phyloP scores from a whole-genome alignment of 768 basidiomycete genomes.

The Naganishia vishniacii region DNA sequence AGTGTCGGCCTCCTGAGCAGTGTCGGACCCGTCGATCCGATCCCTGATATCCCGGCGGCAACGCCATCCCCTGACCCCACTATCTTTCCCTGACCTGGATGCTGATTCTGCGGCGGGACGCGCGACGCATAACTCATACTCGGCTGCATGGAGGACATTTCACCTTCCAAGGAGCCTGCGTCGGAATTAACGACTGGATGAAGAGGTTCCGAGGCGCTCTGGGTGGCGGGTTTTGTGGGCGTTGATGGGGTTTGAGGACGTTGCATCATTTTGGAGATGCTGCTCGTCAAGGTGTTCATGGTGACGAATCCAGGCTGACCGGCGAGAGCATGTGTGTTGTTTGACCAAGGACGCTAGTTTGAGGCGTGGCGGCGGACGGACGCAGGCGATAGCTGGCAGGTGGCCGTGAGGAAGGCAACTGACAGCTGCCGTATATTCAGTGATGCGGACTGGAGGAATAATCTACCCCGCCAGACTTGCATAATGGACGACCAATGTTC shows the following conservation, averaged over 20 bases:
- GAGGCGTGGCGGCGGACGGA: too few species aligned
- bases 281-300: constrained; percentile 19
- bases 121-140: constrained; percentile 24
- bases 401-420: too few species aligned
- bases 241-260: constrained; percentile 14
- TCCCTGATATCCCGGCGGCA: neutral
- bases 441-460: too few species aligned
- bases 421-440: too few species aligned
- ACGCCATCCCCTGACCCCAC: neutral
- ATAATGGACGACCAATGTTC: too few species aligned
- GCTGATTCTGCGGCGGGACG: constrained; percentile 5
- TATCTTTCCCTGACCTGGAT: neutral
- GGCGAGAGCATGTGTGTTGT: too few species aligned
- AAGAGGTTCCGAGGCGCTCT: neutral
- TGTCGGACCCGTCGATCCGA: neutral
- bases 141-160: constrained; percentile 1
- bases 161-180: neutral
- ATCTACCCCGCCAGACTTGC: too few species aligned
- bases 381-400: too few species aligned
- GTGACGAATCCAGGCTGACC: neutral
- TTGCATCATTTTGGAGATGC: constrained; percentile 22
- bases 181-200: neutral
- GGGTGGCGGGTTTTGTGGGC: neutral
- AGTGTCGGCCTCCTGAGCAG: constrained; percentile 7
- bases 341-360: too few species aligned